Base-by-base conservation (phyloP, 1,284 basidiomycete genomes). In the Leccinum huronense region DNA sequence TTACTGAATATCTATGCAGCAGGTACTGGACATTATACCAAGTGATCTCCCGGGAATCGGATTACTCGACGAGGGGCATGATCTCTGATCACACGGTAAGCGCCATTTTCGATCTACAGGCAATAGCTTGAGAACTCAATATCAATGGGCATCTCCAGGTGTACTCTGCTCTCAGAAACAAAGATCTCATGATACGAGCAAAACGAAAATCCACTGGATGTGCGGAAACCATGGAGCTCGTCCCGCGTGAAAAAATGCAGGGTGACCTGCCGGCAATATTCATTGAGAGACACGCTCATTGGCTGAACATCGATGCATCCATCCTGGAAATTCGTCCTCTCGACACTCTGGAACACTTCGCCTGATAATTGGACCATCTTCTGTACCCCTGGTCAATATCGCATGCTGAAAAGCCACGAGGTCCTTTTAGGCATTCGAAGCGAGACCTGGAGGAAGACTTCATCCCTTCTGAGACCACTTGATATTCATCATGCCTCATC, bases 181-280 rank as follows among this genome's bases (percentile, higher is more conserved):
- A 67, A 7, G 59, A 70, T 5, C 69, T 80, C 1, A 65, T 79
- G 5, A 74, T 81, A 40, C 72, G 71, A 59, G 75, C 75, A 2
- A 70, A 66, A 63, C 59, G 36, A 13, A 3, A 9, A 19, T 23
- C 4, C 5, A 4, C n/a, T 7, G 11, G 64, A 56, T 5, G 34
- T 16, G 23, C 55, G 0, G 40, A 69, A 3, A 59, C 71, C 1
- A 67, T 75, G 16, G 75, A 83, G 60, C 67, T 83, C 9, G 70
- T 84, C 42, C 80, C 80, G 4, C 75, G 68, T 33, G 55, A 63
- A 5, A 65, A 67, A n/a, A 66, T 84, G 7, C 16, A 16, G 1
- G 66, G 67, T 0, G 82, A 83, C 66, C 62, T 84, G 2, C 82
- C 83, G 0, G 31, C n/a, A 0, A 60, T 68, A 3, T 70, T 84